Base-by-base conservation (phyloP, 257 asterid species). In the Solanum chiquidenum region DNA sequence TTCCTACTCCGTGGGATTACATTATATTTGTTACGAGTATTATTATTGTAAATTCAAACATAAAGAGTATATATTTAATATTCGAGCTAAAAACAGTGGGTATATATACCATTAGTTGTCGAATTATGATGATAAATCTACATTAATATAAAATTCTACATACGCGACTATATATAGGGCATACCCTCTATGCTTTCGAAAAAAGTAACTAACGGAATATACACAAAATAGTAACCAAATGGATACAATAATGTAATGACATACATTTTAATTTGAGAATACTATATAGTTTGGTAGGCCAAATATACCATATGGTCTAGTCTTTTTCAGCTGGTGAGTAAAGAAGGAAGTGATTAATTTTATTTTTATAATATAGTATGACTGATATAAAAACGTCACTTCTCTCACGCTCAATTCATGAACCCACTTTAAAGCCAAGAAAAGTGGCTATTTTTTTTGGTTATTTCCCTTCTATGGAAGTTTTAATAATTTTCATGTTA, bases 371-470 rank as follows among this genome's bases (percentile, higher is more conserved):
- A 64, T 64, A 34, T 68, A 68, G 27, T 42, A 60, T 69, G 75
- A 66, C 52, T 86, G 60, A 84, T 46, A 35, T 87, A 88, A 55
- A 79, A 55, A 29, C 35, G 49, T 89, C 82, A 88, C 87, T 72
- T 79, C 86, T 89, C 29, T 90, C 95, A 91, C 90, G 88, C 89
- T 84, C 92, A 88, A 86, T 90, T 87, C 92, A 92, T 93, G 96
- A 92, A 86, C 86, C 86, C 34, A 86, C 93, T 93, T 94, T 90
- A 93, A 93, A 91, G 93, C 92, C 90, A 91, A 89, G 89, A 83
- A 87, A 88, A 38, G 83, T 3, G 12, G 23, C 29, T 16, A 25
- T 12, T 9, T 62, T n/a, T 10, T 23, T 9, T 23, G 12, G 27
- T 60, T 9, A 25, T 64, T 58, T 88, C 68, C 86, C 90, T 83